These are phyloP conservation scores for Hygrocybe coccinea DNA, from an alignment of 768 basidiomycete genomes.

Conservation along the genomic window DNA sequence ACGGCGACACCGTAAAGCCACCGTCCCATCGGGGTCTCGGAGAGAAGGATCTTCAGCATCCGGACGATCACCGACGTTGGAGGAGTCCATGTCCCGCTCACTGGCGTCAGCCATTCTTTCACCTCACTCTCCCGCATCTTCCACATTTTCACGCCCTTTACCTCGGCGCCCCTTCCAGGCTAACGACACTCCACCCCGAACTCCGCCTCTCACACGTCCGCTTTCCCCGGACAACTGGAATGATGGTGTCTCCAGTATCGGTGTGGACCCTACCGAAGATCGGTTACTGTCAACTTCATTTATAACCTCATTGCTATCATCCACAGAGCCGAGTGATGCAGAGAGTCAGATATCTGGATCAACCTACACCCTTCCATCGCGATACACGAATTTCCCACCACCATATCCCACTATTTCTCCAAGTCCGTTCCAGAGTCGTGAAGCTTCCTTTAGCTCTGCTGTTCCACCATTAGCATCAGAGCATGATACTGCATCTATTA, in stretches of 20 bases:
- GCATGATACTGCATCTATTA: no score
- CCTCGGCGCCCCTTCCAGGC: conserved; percentile 4
- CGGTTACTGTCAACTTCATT: conserved; percentile 56
- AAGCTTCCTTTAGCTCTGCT: no score
- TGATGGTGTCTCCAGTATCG: conserved; percentile 55
- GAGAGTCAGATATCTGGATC: conserved; percentile 6
- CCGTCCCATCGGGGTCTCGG: background rate
- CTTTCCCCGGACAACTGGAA: conserved; percentile 53
- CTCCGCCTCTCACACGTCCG: conserved; percentile 14
- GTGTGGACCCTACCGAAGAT: conserved; percentile 53
- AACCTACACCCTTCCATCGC: background rate
- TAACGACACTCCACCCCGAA: background rate
- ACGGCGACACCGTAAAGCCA: conserved; percentile 9
- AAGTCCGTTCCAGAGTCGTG: no score
- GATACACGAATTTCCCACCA: background rate
- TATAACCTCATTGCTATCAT: conserved; percentile 44
- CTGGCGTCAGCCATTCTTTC: background rate
- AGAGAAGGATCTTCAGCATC: background rate
- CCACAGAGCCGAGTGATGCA: background rate
- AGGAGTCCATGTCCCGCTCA: background rate
- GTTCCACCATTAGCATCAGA: no score
- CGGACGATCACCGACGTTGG: no score
- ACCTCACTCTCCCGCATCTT: conserved; percentile 5
- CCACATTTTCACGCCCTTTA: background rate
- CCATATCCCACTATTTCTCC: no score